Evolutionary conservation across 176 grass and related monocot genomes (phyloP).

Genomic region (Alloteropsis semialata): DNA sequence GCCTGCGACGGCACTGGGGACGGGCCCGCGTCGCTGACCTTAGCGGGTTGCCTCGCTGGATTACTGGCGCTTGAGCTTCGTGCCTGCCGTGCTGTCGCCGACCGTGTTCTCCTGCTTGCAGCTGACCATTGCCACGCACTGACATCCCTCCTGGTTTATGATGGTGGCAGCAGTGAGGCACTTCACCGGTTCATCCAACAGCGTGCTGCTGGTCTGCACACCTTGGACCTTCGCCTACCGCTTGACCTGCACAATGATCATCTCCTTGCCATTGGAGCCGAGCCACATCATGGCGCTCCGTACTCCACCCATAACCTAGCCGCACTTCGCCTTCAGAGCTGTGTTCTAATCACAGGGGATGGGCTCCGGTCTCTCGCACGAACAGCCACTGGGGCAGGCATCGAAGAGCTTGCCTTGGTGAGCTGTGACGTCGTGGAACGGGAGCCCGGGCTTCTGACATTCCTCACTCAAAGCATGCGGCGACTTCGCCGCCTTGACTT

Average conservation of each 20-base stretch:
- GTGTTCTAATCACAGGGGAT: constrained; percentile 82
- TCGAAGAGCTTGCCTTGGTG: constrained; percentile 83
- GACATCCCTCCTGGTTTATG: constrained; percentile 73
- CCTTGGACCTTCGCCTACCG: constrained; percentile 86
- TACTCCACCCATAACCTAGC: constrained; percentile 16
- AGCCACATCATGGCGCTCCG: not conserved
- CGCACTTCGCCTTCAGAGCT: constrained; percentile 76
- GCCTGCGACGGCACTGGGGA: constrained; percentile 83
- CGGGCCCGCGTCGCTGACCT: constrained; percentile 34
- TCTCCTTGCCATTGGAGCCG: constrained; percentile 59
- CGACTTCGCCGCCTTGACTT: constrained; percentile 59
- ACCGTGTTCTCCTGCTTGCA: constrained; percentile 67
- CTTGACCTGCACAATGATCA: constrained; percentile 93
- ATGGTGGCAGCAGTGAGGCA: constrained; percentile 71
- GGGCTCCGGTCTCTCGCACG: constrained; percentile 82
- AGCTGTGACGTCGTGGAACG: constrained; percentile 81
- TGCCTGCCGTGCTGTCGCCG: constrained; percentile 76
- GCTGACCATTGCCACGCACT: constrained; percentile 66
- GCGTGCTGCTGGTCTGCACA: constrained; percentile 53
- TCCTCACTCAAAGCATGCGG: constrained; percentile 81
- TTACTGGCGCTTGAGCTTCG: constrained; percentile 80
- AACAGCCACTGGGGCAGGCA: constrained; percentile 47
- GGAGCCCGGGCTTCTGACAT: constrained; percentile 72
- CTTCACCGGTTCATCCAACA: constrained; percentile 81
- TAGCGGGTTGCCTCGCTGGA: constrained; percentile 44